Conservation (phyloP, 345 rosid species). For the rapeseed (Brassica napus) region DNA sequence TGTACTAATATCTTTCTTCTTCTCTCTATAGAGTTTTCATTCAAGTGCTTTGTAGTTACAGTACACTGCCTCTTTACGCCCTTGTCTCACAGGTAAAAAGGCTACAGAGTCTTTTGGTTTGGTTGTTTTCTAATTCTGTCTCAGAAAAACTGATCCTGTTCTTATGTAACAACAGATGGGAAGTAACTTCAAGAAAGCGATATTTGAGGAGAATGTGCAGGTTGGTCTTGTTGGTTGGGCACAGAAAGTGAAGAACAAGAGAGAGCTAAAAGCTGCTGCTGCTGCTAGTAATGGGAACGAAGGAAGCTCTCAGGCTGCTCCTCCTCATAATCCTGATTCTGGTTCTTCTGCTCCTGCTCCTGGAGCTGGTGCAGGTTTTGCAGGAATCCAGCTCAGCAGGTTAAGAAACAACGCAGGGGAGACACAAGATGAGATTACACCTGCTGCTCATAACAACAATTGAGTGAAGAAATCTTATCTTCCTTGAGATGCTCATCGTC, state of each 20-base stretch:
- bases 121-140: not conserved
- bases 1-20: not conserved
- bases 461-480: conserved; percentile 9
- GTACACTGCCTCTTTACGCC: conserved; percentile 92
- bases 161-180: conserved; percentile 62
- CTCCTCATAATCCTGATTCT: not conserved
- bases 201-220: conserved; percentile 79
- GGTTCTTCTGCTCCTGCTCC: not conserved
- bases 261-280: conserved; percentile 28
- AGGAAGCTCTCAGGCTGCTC: conserved; percentile 41
- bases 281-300: conserved; percentile 40
- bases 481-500: not conserved
- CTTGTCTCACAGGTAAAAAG: conserved; percentile 74
- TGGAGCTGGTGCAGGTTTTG: conserved; percentile 27
- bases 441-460: conserved; percentile 32
- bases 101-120: not conserved
- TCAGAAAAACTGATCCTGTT: not conserved
- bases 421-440: conserved; percentile 33
- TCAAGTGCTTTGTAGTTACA: conserved; percentile 89
- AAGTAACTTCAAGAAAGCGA: conserved; percentile 68
- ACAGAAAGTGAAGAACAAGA: conserved; percentile 59
- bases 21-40: conserved; percentile 58
- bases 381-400: conserved; percentile 34
- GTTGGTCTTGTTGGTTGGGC: conserved; percentile 77
- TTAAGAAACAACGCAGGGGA: conserved; percentile 35